A percentile compares a stretch with the other conserved stretches of the same genome.
These are phyloP conservation scores for Pseudofabraea citricarpa DNA, from an alignment of 2,329 filamentous ascomycete species.

Conservation along the genomic window DNA sequence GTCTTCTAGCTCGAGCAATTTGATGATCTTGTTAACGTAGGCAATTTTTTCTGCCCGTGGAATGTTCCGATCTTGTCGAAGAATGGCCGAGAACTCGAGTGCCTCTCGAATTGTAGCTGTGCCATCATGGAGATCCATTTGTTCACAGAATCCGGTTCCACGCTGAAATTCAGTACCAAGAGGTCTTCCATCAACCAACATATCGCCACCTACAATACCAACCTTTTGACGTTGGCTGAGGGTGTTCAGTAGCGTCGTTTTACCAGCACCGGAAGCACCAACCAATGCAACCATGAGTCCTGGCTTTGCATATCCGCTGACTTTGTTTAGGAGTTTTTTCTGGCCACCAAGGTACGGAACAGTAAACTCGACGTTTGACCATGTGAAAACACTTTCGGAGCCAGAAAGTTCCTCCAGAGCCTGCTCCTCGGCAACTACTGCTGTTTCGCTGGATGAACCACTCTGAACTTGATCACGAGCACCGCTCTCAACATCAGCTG, in stretches of 20 bases:
- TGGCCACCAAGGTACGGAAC: constrained; percentile 63
- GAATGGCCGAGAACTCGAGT: constrained; percentile 62
- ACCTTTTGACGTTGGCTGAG: constrained; percentile 64
- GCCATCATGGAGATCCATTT: constrained; percentile 66
- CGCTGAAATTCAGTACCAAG: constrained; percentile 62
- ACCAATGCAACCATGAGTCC: constrained; percentile 77
- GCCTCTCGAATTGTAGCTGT: constrained; percentile 65
- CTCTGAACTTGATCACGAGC: constrained; percentile 19
- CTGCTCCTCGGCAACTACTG: constrained; percentile 28
- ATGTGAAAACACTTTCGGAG: constrained; percentile 65
- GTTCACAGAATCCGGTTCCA: constrained; percentile 66
- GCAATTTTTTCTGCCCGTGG: constrained; percentile 57
- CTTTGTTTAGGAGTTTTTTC: constrained; percentile 58
- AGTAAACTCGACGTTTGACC: constrained; percentile 66
- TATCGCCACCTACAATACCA: constrained; percentile 57
- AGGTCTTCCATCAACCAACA: constrained; percentile 64
- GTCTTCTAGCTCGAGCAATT: constrained; percentile 58
- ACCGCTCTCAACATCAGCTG: constrained; percentile 50
- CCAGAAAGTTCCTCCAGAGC: constrained; percentile 43
- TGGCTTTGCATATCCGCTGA: constrained; percentile 75
- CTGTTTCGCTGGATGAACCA: constrained; percentile 20
- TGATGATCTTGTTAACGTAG: constrained; percentile 63
- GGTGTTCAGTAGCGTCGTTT: constrained; percentile 78
- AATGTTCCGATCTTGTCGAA: constrained; percentile 52
- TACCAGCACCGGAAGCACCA: constrained; percentile 77